Evolutionary conservation across 805 yeast genomes (phyloP), one percentile per base, ranked within the genome.

Genomic region (Starmerella etchellsii): DNA sequence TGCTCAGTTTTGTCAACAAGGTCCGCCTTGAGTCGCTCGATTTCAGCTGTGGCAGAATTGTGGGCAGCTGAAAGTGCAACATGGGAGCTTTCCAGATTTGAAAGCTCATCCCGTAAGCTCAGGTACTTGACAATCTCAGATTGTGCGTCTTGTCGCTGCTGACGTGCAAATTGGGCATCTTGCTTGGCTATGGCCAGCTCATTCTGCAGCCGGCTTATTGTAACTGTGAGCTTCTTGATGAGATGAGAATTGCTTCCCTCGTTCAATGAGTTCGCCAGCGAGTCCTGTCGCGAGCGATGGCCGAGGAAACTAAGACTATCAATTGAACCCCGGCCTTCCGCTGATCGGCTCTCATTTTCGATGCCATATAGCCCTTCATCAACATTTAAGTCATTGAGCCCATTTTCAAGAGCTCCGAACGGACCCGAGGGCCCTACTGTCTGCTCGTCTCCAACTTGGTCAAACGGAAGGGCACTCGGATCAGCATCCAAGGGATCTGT

Each of bases 1-100:
- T 67, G 69, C 57, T 93, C 98, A 5, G 83, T 70, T 56, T 85
- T 85, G 55, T 87, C 95, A 5, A 95, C 95, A 14, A 88, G 66
- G 42, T 81, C 56, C 50, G 76, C 81, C 34, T 85, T 61, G 20
- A 47, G 38, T 21, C 7, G 22, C 4, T 36, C 42, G 36, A 81
- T 70, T 5, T 78, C 72, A 41, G 69, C 67, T 45, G 74, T 74
- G 5, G 71, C 54, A 18, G 58, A 67, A 34, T 74, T 44, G 20
- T 61, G 65, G 0, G 55, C 56, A 0, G 73, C 54, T 23, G 54
- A 49, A n/a, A 29, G 40, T 8, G 43, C 37, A 16, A 58, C 52
- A 16, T 39, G 27, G 14, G 22, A 70, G 54, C 5, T 52, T 52
- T 1, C 50, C 57, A 31, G 63, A 53, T 40, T 65, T 13, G 55